These are phyloP conservation scores for Chaetomium strumarium DNA, from an alignment of 2,329 filamentous ascomycete genomes.

Conservation along the genomic window DNA sequence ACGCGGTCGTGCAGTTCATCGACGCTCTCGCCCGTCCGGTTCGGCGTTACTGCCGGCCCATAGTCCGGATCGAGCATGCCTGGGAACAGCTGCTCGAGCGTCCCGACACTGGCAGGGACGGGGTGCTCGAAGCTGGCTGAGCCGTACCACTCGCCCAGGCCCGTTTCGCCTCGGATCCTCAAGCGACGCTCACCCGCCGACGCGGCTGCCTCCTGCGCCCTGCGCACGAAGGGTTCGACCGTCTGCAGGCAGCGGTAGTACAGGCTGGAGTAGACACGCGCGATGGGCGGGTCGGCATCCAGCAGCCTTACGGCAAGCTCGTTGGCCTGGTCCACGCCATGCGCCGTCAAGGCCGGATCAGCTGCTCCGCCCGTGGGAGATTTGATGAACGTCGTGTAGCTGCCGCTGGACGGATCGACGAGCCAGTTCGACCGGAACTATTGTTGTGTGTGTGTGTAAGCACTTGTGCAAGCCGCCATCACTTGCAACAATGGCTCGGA, in stretches of 20 bases:
- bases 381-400: conserved; percentile 65
- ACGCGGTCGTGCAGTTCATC: conserved; percentile 73
- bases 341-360: conserved; percentile 79
- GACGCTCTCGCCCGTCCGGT: conserved; percentile 70
- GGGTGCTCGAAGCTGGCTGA: conserved; percentile 81
- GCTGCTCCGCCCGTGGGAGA: conserved; percentile 84
- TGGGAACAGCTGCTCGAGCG: conserved; percentile 64
- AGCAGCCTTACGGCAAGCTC: conserved; percentile 66
- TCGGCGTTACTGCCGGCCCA: conserved; percentile 60
- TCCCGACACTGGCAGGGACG: conserved; percentile 57
- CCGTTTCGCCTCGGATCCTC: conserved; percentile 50
- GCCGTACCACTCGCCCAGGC: conserved; percentile 85
- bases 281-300: conserved; percentile 59
- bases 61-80: conserved; percentile 51
- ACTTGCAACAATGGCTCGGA: background rate
- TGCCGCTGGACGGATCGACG: conserved; percentile 73
- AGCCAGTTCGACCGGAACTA: conserved; percentile 90
- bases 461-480: conserved; percentile 8
- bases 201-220: conserved; percentile 6
- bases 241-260: conserved; percentile 89
- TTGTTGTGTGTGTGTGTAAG: conserved; percentile 5
- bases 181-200: conserved; percentile 13
- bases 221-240: conserved; percentile 58
- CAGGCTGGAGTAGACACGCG: conserved; percentile 74
- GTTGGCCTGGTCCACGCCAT: conserved; percentile 77